Base-by-base conservation (phyloP, 2,329 filamentous ascomycete species). In the Pseudovirgaria hyperparasitica region DNA sequence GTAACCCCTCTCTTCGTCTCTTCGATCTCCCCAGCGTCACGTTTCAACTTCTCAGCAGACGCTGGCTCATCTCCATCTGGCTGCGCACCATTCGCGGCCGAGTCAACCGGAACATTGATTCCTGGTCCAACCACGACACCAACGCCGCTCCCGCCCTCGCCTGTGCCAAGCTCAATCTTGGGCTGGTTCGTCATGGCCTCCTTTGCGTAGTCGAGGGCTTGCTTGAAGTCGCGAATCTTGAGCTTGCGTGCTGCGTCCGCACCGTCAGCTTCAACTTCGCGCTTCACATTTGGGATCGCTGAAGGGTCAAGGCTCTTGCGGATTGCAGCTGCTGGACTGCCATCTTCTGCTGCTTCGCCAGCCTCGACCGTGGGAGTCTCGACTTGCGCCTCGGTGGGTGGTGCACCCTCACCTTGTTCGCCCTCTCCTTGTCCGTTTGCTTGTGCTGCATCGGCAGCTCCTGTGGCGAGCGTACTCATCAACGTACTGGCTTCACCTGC, bases 161-260 rank as follows among this genome's bases (percentile, higher is more conserved):
- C 55, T 15, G 62, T 62, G 30, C 62, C 62, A 22, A 67, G 50
- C 44, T 66, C 52, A 23, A 66, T 42, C 49, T 62, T 62, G 35
- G 62, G 62, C 19, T 49, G 45, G 39, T 62, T 58, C 41, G 48
- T 50, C 43, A 62, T 46, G 12, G 61, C 62, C 22, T 54, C 56
- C 37, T 60, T 54, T 28, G 63, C 62, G 35, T 52, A 67, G 25
- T 38, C 48, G 10, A 67, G 55, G 2, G 63, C 62, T 9, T 57
- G 54, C 35, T 61, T 53, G 45, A 67, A 66, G 27, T 62, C 57
- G 32, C 52, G 40, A 19, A 65, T 46, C 34, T 66, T 61, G 25
- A 62, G 55, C 52, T 64, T 64, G 41, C 38, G 25, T 23, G 16
- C 34, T 45, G 35, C 32, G 27, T 8, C 9, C 14, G 27, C 33